Evolutionary conservation across 768 basidiomycete species (phyloP).

Genomic region (Tephrocybe sp.): DNA sequence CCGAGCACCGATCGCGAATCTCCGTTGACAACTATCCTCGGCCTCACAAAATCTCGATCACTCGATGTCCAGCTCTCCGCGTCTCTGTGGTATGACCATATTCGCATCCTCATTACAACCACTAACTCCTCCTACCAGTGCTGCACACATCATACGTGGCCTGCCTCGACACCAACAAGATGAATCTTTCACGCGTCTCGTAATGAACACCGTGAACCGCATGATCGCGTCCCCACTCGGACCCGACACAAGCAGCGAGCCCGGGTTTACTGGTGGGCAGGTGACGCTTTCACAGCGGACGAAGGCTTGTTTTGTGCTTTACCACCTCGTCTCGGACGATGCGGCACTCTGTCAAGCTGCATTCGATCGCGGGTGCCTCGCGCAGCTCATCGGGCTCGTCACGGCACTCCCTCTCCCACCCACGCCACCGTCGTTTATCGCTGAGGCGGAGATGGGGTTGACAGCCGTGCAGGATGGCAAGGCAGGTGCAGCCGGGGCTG

Average conservation of each 20-base stretch:
- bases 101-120: not conserved
- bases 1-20: slow-evolving; percentile 41
- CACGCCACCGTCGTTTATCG: not conserved
- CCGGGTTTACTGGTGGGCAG: not conserved
- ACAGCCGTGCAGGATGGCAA: not conserved
- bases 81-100: slow-evolving; percentile 55
- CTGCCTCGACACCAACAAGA: slow-evolving; percentile 30
- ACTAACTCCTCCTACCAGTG: slow-evolving; percentile 32
- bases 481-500: not conserved
- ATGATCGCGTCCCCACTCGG: slow-evolving; percentile 39
- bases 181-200: slow-evolving; percentile 48
- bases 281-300: slow-evolving; percentile 6
- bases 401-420: slow-evolving; percentile 50
- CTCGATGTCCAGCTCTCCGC: slow-evolving; percentile 69
- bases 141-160: slow-evolving; percentile 63
- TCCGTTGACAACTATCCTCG: slow-evolving; percentile 43
- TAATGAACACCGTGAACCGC: slow-evolving; percentile 72
- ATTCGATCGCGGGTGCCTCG: slow-evolving; percentile 66
- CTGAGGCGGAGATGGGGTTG: not conserved
- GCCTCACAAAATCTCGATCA: slow-evolving; percentile 56
- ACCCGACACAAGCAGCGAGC: no score
- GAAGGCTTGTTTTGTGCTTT: slow-evolving; percentile 69
- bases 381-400: slow-evolving; percentile 51
- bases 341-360: slow-evolving; percentile 64
- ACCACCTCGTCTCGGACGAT: slow-evolving; percentile 73